Conservation (phyloP, 192 early-diverging fungal species). For the Piromyces sp. region DNA sequence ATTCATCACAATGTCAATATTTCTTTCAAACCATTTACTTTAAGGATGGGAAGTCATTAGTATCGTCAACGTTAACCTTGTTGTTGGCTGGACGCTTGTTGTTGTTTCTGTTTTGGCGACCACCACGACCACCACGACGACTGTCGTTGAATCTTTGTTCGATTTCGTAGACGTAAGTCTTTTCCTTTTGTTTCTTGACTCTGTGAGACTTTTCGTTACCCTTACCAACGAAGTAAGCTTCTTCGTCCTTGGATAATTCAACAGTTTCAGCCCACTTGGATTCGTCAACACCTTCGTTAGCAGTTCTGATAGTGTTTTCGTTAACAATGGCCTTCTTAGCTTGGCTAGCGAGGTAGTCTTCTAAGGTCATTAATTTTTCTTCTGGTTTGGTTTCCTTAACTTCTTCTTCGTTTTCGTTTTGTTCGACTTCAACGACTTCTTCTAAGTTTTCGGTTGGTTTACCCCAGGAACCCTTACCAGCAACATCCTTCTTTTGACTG, state of each 20-base stretch:
- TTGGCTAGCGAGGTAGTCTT: conserved; percentile 67
- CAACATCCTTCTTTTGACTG: conserved; percentile 75
- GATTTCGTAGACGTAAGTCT: conserved; percentile 55
- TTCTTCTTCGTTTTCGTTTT: conserved; percentile 19
- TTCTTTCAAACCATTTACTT: not conserved
- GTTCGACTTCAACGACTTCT: conserved; percentile 27
- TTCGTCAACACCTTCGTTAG: conserved; percentile 78
- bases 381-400: conserved; percentile 45
- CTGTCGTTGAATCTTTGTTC: conserved; percentile 65
- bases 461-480: conserved; percentile 61
- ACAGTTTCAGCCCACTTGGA: conserved; percentile 63
- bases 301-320: conserved; percentile 47
- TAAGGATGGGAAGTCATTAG: not conserved
- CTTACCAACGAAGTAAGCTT: conserved; percentile 53
- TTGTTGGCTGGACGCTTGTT: not conserved
- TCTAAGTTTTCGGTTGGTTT: conserved; percentile 31
- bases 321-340: conserved; percentile 32
- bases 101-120: conserved; percentile 1
- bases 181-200: conserved; percentile 22
- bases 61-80: not conserved
- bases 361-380: conserved; percentile 65
- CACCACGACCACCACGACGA: conserved; percentile 26
- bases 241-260: conserved; percentile 54
- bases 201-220: conserved; percentile 17
- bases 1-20: not conserved